These are phyloP conservation scores for Spergularia azorica DNA, from an alignment of 179 eudicot genomes.

Conservation along the genomic window DNA sequence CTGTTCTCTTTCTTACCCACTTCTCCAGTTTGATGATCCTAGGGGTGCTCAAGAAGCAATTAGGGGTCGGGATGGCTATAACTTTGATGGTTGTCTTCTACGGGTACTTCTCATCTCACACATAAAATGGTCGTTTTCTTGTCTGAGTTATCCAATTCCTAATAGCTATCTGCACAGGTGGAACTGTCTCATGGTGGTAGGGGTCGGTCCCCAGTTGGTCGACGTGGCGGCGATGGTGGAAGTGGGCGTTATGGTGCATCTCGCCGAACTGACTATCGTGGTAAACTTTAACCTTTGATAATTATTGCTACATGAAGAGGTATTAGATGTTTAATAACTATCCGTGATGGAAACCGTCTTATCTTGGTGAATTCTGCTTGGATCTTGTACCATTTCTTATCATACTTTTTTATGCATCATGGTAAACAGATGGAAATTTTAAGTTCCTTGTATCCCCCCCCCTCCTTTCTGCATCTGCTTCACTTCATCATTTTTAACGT, in stretches of 20 bases:
- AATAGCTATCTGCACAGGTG: conserved; percentile 24
- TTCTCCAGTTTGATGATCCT: conserved; percentile 36
- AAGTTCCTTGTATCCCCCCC: neutral
- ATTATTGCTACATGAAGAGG: neutral
- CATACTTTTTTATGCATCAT: neutral
- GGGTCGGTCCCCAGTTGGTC: conserved; percentile 36
- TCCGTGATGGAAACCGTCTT: neutral
- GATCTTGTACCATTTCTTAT: neutral
- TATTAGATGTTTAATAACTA: neutral
- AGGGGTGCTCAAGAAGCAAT: conserved; percentile 42
- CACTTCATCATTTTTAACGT: neutral
- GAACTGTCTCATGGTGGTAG: conserved; percentile 45
- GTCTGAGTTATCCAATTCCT: neutral
- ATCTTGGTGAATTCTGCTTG: neutral
- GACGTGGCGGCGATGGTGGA: conserved; percentile 30
- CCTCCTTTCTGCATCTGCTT: neutral
- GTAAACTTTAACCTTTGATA: conserved; percentile 7
- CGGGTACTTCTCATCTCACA: conserved; percentile 27
- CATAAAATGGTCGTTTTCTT: neutral
- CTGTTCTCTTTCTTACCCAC: neutral
- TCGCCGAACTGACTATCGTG: conserved; percentile 34
- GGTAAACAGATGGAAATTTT: neutral
- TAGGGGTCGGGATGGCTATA: conserved; percentile 40
- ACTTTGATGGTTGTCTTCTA: conserved; percentile 39
- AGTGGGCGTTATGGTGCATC: conserved; percentile 33